Conservation (phyloP, 202 grass and related monocot genomes). For the Digitaria exilis region DNA sequence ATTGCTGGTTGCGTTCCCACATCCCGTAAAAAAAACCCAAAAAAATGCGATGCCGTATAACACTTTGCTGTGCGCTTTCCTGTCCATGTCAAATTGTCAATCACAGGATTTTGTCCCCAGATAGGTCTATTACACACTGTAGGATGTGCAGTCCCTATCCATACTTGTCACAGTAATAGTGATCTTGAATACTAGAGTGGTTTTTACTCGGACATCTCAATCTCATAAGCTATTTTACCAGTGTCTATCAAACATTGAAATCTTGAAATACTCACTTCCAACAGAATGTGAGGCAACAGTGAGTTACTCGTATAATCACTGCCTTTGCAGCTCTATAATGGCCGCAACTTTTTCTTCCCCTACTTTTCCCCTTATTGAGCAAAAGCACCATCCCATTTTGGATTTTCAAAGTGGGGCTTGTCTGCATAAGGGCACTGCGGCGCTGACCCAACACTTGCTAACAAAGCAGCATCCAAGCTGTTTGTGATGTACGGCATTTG, state of each 20-base stretch:
- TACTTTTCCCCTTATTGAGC: constrained; percentile 42
- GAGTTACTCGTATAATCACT: constrained; percentile 10
- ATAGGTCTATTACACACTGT: constrained; percentile 23
- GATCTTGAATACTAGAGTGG: not conserved
- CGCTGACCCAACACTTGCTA: not conserved
- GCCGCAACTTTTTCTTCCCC: not conserved
- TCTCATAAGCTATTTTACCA: not conserved
- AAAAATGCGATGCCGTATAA: not conserved
- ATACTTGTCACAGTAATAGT: constrained; percentile 10
- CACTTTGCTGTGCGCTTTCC: constrained; percentile 7
- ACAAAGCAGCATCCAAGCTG: not conserved
- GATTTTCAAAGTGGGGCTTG: not conserved
- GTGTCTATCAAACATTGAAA: not conserved
- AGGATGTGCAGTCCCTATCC: constrained; percentile 15
- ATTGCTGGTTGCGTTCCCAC: not conserved
- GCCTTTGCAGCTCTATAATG: constrained; percentile 30
- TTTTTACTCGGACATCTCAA: not conserved
- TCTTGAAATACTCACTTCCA: not conserved
- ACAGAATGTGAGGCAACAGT: constrained; percentile 1
- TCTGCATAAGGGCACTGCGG: not conserved
- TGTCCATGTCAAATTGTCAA: constrained; percentile 43
- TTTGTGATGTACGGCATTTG: not conserved
- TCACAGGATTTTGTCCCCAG: constrained; percentile 46
- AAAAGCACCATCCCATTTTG: constrained; percentile 25
- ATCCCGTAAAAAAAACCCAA: too few relatives aligned